Evolutionary conservation across 2,329 filamentous ascomycete species (phyloP), one percentile per base, ranked within the genome.

Genomic region (Alternaria conjuncta): DNA sequence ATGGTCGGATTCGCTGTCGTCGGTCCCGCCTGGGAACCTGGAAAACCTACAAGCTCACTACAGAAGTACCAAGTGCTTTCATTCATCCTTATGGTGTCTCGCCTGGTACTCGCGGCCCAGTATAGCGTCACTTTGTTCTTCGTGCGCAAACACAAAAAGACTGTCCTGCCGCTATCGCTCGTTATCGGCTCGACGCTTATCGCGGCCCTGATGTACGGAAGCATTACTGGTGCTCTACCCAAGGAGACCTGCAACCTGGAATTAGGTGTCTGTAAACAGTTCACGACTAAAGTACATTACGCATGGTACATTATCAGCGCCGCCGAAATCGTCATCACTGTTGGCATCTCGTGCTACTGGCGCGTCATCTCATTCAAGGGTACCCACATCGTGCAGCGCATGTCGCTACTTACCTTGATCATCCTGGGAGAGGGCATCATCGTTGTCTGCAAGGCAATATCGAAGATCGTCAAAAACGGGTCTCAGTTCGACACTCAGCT

Each of bases 1-100:
- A 88, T 91, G 86, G 84, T 89, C 45, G 88, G 87, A 3, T 90
- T 91, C 66, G 87, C 88, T 7, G 86, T 89, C 32, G 85, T 89
- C 6, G 88, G 87, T 6, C 76, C 80, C 0, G 73, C 74, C 23
- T 80, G 75, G 71, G 74, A 77, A 1, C 56, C 47, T 5, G 56
- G 56, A 4, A 26, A 28, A 36, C 21, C 82, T 1, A 20, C 53
- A 5, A 28, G 45, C 32, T 32, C 82, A 82, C 57, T 76, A 80
- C 59, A 82, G 79, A 76, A 82, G 80, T 86, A 86, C 60, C 66
- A 71, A 55, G 70, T 76, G 4, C 70, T 82, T 11, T 74, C 80
- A 6, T 60, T 82, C 6, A 79, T 80, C 23, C 70, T 82, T 10
- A 80, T 81, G 78, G 71, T 73, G 0, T 79, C 74, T 13, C 64